Conservation (phyloP, 2,329 filamentous ascomycete genomes). For the Neophaeococcomyces aloes region DNA sequence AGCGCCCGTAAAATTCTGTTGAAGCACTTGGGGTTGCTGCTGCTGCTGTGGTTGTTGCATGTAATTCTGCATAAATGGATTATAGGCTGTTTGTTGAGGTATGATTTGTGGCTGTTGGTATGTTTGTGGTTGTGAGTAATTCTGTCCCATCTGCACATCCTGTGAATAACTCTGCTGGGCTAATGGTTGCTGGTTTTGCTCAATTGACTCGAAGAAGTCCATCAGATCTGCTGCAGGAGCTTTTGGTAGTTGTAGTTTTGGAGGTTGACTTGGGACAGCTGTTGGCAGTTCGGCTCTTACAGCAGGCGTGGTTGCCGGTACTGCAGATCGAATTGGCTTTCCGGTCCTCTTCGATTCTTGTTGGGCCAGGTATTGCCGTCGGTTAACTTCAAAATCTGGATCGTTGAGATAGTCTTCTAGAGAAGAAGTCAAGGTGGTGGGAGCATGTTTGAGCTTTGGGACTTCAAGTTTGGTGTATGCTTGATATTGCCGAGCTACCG, state of each 20-base stretch:
- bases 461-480: constrained; percentile 87
- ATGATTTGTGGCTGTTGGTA: constrained; percentile 19
- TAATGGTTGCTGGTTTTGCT: constrained; percentile 72
- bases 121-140: constrained; percentile 12
- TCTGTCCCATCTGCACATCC: constrained; percentile 20
- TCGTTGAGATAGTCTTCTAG: constrained; percentile 92
- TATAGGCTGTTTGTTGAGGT: constrained; percentile 24
- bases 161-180: constrained; percentile 35
- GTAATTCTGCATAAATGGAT: constrained; percentile 19
- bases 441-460: constrained; percentile 93
- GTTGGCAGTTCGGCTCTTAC: constrained; percentile 25
- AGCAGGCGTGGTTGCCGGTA: constrained; percentile 25
- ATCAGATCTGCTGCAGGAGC: constrained; percentile 59
- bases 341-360: constrained; percentile 53
- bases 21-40: constrained; percentile 39
- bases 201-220: constrained; percentile 90
- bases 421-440: constrained; percentile 77
- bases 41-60: constrained; percentile 22
- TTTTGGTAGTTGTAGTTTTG: constrained; percentile 26
- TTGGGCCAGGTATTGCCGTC: constrained; percentile 82
- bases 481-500: constrained; percentile 78
- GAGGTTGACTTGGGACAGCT: constrained; percentile 6
- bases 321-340: constrained; percentile 22
- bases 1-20: constrained; percentile 57
- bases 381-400: constrained; percentile 86